These are phyloP conservation scores for Glaciozyma antarctica DNA, from an alignment of 768 basidiomycete genomes.

Conservation along the genomic window DNA sequence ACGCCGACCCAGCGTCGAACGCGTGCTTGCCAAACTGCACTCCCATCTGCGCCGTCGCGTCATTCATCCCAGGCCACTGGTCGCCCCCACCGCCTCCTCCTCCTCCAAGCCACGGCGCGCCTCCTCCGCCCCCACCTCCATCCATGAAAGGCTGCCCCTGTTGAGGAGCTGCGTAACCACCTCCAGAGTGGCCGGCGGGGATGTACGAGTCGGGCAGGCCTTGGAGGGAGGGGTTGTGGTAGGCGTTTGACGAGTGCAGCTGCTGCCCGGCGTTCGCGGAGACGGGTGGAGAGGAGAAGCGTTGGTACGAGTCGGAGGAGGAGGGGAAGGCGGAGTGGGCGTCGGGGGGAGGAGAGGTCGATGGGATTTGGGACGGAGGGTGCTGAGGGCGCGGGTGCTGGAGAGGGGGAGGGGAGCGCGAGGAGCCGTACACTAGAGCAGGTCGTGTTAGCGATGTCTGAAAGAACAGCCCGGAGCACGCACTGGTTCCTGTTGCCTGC, in stretches of 20 bases:
- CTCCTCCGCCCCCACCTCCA: background rate
- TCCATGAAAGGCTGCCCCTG: slow-evolving; percentile 22
- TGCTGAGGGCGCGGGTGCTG: slow-evolving; percentile 83
- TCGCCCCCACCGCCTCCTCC: slow-evolving; percentile 28
- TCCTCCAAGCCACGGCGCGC: slow-evolving; percentile 7
- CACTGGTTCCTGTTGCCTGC: no score
- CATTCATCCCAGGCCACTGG: slow-evolving; percentile 68
- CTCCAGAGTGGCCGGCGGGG: slow-evolving; percentile 13
- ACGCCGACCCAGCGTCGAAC: slow-evolving; percentile 86
- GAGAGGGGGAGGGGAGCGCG: slow-evolving; percentile 50
- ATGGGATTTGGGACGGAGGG: slow-evolving; percentile 62
- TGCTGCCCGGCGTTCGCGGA: slow-evolving; percentile 24
- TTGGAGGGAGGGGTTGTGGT: slow-evolving; percentile 30
- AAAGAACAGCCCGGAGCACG: no score
- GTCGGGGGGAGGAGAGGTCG: slow-evolving; percentile 59
- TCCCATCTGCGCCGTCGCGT: slow-evolving; percentile 87
- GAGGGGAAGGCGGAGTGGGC: slow-evolving; percentile 39
- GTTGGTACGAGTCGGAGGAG: slow-evolving; percentile 27
- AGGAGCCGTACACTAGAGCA: slow-evolving; percentile 12
- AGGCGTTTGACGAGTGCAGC: slow-evolving; percentile 34
- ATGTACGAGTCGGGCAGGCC: slow-evolving; percentile 17
- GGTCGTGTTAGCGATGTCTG: no score
- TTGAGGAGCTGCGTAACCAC: background rate
- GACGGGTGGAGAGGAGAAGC: slow-evolving; percentile 30
- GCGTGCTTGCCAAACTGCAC: slow-evolving; percentile 91